phyloP scores from a whole-genome alignment of 345 rosid species.

The Bruguiera sexangula region DNA sequence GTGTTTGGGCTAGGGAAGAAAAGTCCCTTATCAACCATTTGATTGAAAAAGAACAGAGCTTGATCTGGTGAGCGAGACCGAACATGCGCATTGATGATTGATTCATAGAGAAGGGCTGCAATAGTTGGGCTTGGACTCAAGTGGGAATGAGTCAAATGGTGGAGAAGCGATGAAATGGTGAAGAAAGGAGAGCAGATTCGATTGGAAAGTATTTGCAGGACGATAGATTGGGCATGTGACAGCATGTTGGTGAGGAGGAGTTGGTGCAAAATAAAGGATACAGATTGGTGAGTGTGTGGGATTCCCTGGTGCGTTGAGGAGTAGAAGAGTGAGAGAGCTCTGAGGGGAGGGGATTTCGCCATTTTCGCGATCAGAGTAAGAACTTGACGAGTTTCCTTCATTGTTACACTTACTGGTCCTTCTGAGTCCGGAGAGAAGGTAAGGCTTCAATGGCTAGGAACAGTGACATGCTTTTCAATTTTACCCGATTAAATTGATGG shows the following conservation, averaged over 20 bases:
- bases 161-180: conserved; percentile 45
- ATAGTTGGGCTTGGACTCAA: conserved; percentile 9
- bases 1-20: conserved; percentile 31
- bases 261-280: conserved; percentile 38
- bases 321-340: conserved; percentile 44
- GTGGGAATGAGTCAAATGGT: conserved; percentile 28
- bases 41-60: conserved; percentile 44
- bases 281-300: conserved; percentile 50
- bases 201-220: conserved; percentile 45
- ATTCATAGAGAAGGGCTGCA: conserved; percentile 40
- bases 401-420: background rate
- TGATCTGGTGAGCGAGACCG: conserved; percentile 37
- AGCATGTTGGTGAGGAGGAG: conserved; percentile 40
- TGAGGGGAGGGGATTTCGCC: conserved; percentile 52
- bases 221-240: conserved; percentile 45
- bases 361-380: conserved; percentile 32
- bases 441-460: too few species aligned
- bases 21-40: conserved; percentile 48
- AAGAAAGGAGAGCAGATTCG: conserved; percentile 43
- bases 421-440: too few species aligned
- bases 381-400: conserved; percentile 19
- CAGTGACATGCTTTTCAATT: too few species aligned
- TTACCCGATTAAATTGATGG: too few species aligned
- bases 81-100: conserved; percentile 46
- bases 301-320: conserved; percentile 33